Base-by-base conservation (phyloP, 257 asterid species). In the Lycium barbarum region DNA sequence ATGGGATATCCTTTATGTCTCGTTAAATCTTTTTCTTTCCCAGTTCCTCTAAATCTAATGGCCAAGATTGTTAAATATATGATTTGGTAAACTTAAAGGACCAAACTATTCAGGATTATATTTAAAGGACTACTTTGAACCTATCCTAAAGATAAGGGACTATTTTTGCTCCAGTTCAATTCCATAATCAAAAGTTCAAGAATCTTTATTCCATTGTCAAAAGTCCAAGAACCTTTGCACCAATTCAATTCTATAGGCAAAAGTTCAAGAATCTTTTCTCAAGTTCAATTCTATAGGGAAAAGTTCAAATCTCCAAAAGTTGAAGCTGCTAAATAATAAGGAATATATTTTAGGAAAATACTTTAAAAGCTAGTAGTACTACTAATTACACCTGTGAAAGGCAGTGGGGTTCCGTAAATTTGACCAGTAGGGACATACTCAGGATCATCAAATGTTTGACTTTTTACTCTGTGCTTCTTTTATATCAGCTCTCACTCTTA, bases 401-500 rank as follows among this genome's bases (percentile, higher is more conserved):
- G 90, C 85, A 73, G 36, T 58, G 36, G 93, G 88, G 7, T 93
- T 87, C 86, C 81, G 61, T 93, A 93, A 53, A 88, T 45, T 4
- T 88, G 83, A 20, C 90, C 94, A 5, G 55, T 85, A 1, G 94
- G 96, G 13, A 90, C 88, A 49, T 89, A 93, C 2, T 91, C 93
- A 1, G 92, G 89, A 79, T 93, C 94, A 36, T 70, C 85, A 1
- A 91, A 80, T 9, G 90, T 85, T 61, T 82, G 85, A 3, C n/a
- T 90, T 91, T 81, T 85, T 84, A 54, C 40, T 87, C 22, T 35
- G 90, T 43, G 87, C 76, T 57, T 89, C 89, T 40, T 80, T 90
- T 53, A 93, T 89, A 33, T 85, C 78, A 18, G 85, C 85, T 87
- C 96, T 88, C 15, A 90, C 92, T 85, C 78, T 86, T 5, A 91